Evolutionary conservation across 2,329 filamentous ascomycete genomes (phyloP), one percentile per base, ranked within the genome.

Genomic region (Balansia obtecta): DNA sequence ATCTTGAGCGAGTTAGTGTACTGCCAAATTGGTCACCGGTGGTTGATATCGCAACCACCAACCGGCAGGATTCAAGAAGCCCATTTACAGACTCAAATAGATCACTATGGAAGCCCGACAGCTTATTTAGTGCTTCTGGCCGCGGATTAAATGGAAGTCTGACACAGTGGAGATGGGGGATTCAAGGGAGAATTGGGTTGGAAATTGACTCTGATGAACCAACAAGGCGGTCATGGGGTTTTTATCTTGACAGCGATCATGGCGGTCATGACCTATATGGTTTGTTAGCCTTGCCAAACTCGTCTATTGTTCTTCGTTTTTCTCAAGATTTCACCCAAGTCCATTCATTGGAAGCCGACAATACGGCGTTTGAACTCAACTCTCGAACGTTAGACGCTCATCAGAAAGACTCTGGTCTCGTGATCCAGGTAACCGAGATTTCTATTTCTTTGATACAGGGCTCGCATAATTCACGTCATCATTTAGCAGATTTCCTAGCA

Each of bases 121-220:
- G 75, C 22, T 61, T 89, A 13, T 88, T 86, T 64, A 76, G 78
- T 20, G 83, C 81, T 42, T 82, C 82, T 18, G 82, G 84, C 0
- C 78, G 79, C 56, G 81, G 81, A 0, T 65, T 68, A 1, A 75
- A 73, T 32, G 85, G 85, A 10, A 75, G 76, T 8, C 69, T 91
- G 22, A 78, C 79, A 3, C 85, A 91, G 59, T 72, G 87, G 54
- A 77, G 85, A 54, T 73, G 80, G 63, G 86, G 87, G 4, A 67
- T 87, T 30, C 79, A 85, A 58, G 86, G 84, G 16, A 79, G 76
- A 50, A 79, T 87, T 55, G 80, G 77, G 1, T 58, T 80, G 5
- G 75, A 80, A 20, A 67, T 81, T 11, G 73, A 77, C 20, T 74
- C 71, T 42, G 67, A 66, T 8, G 67, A 68, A 7, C 68, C 71